phyloP scores from a whole-genome alignment of 2,329 filamentous ascomycete species.

The Ophiobolus disseminans region DNA sequence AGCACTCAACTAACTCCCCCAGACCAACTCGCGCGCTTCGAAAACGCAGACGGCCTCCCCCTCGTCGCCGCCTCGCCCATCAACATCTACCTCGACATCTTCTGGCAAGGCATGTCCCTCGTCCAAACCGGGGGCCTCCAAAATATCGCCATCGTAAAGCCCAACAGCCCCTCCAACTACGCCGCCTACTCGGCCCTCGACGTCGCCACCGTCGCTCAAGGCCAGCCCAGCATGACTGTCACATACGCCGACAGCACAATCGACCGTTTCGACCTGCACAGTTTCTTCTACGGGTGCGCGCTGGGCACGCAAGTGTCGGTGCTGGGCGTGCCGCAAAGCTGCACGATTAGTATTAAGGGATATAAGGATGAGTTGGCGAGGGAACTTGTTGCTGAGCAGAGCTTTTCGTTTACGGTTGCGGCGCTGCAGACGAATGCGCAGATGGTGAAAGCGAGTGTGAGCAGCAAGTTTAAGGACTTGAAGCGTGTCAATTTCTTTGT shows the following conservation, averaged over 20 bases:
- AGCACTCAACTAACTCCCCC: not conserved
- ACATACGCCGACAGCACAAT: slow-evolving; percentile 3
- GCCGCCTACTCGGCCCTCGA: slow-evolving; percentile 1
- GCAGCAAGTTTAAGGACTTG: slow-evolving; percentile 8
- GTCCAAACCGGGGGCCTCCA: slow-evolving; percentile 1
- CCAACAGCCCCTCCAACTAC: slow-evolving; percentile 6
- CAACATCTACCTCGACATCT: slow-evolving; percentile 1
- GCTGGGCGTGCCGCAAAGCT: not conserved
- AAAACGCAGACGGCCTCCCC: slow-evolving; percentile 7
- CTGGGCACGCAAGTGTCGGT: not conserved
- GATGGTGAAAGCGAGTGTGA: slow-evolving; percentile 5
- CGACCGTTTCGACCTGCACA: slow-evolving; percentile 6
- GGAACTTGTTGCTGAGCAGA: slow-evolving; percentile 1
- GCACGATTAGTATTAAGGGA: slow-evolving; percentile 6
- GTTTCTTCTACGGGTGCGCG: slow-evolving; percentile 7
- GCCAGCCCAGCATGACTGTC: slow-evolving; percentile 2
- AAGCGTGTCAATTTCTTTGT: slow-evolving; percentile 7
- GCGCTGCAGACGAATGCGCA: not conserved
- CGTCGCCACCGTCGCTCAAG: not conserved
- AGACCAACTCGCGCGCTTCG: slow-evolving; percentile 4
- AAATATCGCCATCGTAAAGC: not conserved
- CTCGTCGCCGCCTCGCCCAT: slow-evolving; percentile 4
- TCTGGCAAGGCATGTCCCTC: slow-evolving; percentile 7
- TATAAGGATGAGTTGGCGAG: slow-evolving; percentile 1
- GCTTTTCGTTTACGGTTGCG: not conserved